Evolutionary conservation across 352 stramenopile genomes (phyloP), one percentile per base, ranked within the genome.

Genomic region (Globisporangium spiculum): DNA sequence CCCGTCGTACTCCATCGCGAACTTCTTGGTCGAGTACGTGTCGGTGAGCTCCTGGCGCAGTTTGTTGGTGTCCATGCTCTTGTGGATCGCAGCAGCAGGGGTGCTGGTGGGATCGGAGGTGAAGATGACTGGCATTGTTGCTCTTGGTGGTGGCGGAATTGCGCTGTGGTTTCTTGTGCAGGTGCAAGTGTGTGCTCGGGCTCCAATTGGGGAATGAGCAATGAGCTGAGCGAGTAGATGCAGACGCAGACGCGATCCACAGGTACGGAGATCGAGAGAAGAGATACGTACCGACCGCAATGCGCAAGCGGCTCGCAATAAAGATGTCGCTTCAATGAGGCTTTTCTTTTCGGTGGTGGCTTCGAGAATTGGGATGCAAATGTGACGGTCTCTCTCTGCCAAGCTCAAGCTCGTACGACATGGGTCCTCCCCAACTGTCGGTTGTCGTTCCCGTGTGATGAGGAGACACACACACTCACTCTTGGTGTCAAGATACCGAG

Each of bases 1-100:
- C 32, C 69, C 69, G 24, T 10, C 60, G 69, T 81, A 81, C 67
- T 81, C 75, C 56, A 81, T 81, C 41, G 62, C 56, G 59, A 76
- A 81, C 27, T 48, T 50, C 48, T 71, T 68, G 24, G 75, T 77
- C n/a, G 75, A 76, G 72, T 74, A 81, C 26, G 68, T 67, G 62
- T 65, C 38, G 14, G 72, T 65, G 54, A 76, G 71, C 65, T 75
- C 72, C 34, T 75, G 60, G 18, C 66, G 71, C 59, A 80, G 22
- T 1, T 55, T 32, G 4, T 48, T 18, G 20, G 46, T 24, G 44
- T 34, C 24, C 55, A 69, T 59, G 44, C 30, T 27, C 44, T 63
- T 59, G 26, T 34, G 27, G 26, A 50, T 63, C 26, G 38, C 26
- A 14, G 2, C 56, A 14, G 48, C 20, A 24, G 22, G 20, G 12